These are phyloP conservation scores for Aspergillus steynii DNA, from an alignment of 495 filamentous ascomycete genomes.

Conservation along the genomic window DNA sequence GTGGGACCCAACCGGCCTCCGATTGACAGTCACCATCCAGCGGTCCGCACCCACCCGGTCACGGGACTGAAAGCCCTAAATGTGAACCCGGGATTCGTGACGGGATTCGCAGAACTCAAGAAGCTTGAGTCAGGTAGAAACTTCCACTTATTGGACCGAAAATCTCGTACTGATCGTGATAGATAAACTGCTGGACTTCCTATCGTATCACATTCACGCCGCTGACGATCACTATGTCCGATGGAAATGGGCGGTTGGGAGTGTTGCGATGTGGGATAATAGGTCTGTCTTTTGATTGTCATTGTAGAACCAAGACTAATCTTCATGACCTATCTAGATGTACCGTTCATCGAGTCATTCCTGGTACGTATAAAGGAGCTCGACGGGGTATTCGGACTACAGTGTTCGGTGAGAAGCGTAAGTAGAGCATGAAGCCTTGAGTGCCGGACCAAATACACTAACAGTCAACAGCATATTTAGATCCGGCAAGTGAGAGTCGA, in stretches of 20 bases:
- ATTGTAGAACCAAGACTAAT: too few relatives aligned
- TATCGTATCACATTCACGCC: constrained; percentile 51
- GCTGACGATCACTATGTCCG: constrained; percentile 54
- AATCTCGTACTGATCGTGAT: background rate
- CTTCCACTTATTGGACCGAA: background rate
- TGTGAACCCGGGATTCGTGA: constrained; percentile 51
- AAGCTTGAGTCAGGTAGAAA: constrained; percentile 43
- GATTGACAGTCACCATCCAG: constrained; percentile 55
- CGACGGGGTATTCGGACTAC: constrained; percentile 53
- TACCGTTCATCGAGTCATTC: constrained; percentile 52
- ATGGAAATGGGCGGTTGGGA: constrained; percentile 57
- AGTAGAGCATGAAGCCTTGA: constrained; percentile 17
- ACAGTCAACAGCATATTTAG: constrained; percentile 42
- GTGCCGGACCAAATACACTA: background rate
- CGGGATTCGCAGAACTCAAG: constrained; percentile 55
- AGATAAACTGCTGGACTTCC: constrained; percentile 53
- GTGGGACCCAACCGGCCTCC: constrained; percentile 49
- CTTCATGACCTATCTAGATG: constrained; percentile 21
- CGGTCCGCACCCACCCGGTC: constrained; percentile 55
- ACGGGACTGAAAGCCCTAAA: constrained; percentile 53
- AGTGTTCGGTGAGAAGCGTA: constrained; percentile 57
- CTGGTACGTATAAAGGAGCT: constrained; percentile 47
- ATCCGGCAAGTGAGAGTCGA: constrained; percentile 50
- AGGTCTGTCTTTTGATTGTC: constrained; percentile 15
- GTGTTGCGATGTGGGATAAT: constrained; percentile 59